Evolutionary conservation across 169 alveolate genomes (phyloP), one percentile per base, ranked within the genome.

Genomic region (Cyclospora cayetanensis): DNA sequence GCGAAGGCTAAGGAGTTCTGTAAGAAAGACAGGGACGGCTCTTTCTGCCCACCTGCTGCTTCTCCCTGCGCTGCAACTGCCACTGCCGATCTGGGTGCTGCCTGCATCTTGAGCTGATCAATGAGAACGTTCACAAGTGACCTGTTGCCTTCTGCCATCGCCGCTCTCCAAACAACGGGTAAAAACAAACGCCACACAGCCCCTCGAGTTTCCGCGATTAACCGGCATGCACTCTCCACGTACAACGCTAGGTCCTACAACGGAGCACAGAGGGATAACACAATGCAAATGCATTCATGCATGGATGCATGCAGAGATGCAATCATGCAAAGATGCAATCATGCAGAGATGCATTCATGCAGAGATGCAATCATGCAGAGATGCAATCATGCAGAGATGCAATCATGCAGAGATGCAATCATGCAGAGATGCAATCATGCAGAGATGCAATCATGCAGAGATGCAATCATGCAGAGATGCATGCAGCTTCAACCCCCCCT

Each of bases 111-210:
- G 25, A 89, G 43, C 80, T 80, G 84, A 20, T 74, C 68, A 39
- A 89, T 80, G 15, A 89, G 93, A 11, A 89, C 83, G 42, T 89
- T 82, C 27, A 89, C 79, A 29, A 89, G 93, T 22, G 93, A 74
- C 3, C 93, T 88, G 29, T 74, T 82, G 82, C 84, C 84, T 46
- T 89, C 93, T 15, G 93, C 93, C 70, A 89, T 80, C 18, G 93
- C 93, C 42, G 89, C 89, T 2, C 93, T 63, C 93, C 93, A 89
- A 35, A 89, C 93, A 0, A 66, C 60, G 2, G 93, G 93, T 20
- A 89, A 53, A 27, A 89, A 89, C 20, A 89, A 46, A 3, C 93
- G 77, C 93, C 93, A 89, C 43, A 74, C 89, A 11, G 80, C 93
- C 34, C 93, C 84, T 39, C 66, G 72, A 4, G 89, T 89, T 35